phyloP scores from a whole-genome alignment of 257 asterid species.

The Nicotiana knightiana region DNA sequence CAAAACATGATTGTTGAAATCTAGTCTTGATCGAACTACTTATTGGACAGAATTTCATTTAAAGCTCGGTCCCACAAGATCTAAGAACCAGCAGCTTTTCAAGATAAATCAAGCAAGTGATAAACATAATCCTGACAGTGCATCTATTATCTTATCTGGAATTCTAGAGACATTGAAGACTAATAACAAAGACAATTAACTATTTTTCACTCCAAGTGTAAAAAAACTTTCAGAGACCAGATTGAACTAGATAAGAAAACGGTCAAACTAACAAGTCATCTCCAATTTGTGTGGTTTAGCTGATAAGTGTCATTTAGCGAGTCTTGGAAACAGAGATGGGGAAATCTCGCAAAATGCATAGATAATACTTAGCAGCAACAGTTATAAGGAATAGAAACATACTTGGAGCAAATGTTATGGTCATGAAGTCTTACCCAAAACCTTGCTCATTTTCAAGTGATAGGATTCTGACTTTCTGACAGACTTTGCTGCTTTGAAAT shows the following conservation, averaged over 20 bases:
- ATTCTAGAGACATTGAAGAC: not conserved
- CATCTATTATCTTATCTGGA: not conserved
- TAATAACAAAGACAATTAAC: not conserved
- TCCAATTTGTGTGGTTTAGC: not conserved
- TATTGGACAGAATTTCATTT: not conserved
- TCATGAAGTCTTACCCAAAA: not conserved
- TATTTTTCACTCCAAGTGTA: not conserved
- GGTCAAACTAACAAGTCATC: not conserved
- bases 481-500: not conserved
- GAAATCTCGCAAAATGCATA: not conserved
- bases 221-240: not conserved
- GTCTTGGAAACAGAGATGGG: not conserved
- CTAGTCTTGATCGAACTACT: not conserved
- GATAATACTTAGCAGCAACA: not conserved
- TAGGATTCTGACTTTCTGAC: not conserved
- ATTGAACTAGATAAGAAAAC: not conserved
- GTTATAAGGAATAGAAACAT: not conserved
- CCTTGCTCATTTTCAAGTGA: constrained; percentile 1
- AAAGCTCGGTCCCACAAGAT: not conserved
- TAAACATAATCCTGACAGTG: not conserved
- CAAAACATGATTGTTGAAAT: not conserved
- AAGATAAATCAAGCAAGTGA: not conserved
- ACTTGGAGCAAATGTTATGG: not conserved
- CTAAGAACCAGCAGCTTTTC: not conserved
- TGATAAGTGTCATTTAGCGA: not conserved